Conservation (phyloP, 495 filamentous ascomycete genomes). For the Pyrenula aspistea region DNA sequence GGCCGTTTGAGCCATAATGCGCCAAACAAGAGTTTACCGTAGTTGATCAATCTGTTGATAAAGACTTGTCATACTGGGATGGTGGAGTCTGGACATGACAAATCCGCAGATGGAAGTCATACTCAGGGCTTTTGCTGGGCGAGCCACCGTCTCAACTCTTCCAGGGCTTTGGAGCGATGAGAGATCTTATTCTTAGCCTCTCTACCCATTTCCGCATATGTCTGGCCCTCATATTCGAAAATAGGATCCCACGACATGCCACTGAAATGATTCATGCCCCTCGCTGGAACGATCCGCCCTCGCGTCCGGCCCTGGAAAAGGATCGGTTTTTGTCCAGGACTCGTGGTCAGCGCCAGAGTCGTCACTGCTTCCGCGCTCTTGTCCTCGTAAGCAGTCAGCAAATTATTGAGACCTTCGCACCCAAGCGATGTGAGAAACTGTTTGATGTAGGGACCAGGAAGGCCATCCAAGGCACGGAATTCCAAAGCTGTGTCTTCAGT, state of each 20-base stretch:
- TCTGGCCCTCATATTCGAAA: conserved; percentile 89
- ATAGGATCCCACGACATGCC: conserved; percentile 73
- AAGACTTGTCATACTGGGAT: no score
- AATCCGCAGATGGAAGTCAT: neutral
- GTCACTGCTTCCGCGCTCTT: conserved; percentile 87
- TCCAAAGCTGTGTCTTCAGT: conserved; percentile 94
- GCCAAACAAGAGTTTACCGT: no score
- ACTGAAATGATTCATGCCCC: conserved; percentile 67
- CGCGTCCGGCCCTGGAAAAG: conserved; percentile 81
- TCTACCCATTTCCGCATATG: conserved; percentile 96
- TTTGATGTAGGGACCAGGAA: conserved; percentile 98
- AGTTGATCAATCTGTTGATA: no score
- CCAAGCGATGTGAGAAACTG: conserved; percentile 80
- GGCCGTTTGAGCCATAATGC: no score
- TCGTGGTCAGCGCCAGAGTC: conserved; percentile 84
- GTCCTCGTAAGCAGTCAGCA: conserved; percentile 80
- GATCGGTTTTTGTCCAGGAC: conserved; percentile 71
- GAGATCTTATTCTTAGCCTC: conserved; percentile 79
- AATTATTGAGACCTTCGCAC: conserved; percentile 75
- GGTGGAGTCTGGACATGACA: no score
- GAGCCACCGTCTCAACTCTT: conserved; percentile 78
- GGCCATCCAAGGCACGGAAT: conserved; percentile 75
- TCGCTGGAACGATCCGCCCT: conserved; percentile 27
- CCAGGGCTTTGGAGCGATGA: conserved; percentile 75
- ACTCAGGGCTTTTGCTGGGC: conserved; percentile 19